Evolutionary conservation across 2,329 filamentous ascomycete species (phyloP), one percentile per base, ranked within the genome.

Genomic region (Claviceps pazoutovae): DNA sequence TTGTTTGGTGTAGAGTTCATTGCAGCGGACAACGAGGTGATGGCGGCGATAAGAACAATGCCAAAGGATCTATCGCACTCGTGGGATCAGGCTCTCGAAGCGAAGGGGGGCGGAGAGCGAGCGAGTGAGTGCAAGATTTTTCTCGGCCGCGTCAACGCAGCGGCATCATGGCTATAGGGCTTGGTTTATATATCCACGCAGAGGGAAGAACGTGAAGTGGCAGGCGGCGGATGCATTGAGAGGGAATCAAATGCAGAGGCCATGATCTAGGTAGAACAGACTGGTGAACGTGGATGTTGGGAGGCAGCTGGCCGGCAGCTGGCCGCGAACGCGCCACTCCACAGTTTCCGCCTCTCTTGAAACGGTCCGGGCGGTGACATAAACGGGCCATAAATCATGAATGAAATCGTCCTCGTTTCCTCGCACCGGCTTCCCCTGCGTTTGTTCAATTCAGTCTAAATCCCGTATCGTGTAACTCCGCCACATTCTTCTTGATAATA

Each of bases 1-100:
- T 50, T 49, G 21, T 49, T 37, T 9, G 50, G 23, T 16, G 49
- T 51, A 26, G 53, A 52, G 26, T 21, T 48, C 53, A 54, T 54
- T n/a, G 30, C 43, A 45, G 39, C 3, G 7, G 17, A 11, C 2
- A n/a, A 74, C 57, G 53, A 13, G 13, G 14, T 16, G 8, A 21
- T 21, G 17, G 16, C 17, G 36, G 19, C 13, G 19, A 48, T 21
- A 21, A 13, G 16, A 21, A 39, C 2, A 19, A 16, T 8, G 34
- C 2, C 21, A 21, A 19, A 23, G 36, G 36, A 48, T 16, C 14
- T 21, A 39, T 13, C 13, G 17, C 7, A 13, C 17, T 42, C 41
- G 41, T 21, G 14, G 41, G 9, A 42, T 17, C 13, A 9, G 41
- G 4, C 8, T 4, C 30, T 34, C 9, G 30, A 34, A 34, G 30